Evolutionary conservation across 805 yeast genomes (phyloP).

Genomic region (Candida piceae): DNA sequence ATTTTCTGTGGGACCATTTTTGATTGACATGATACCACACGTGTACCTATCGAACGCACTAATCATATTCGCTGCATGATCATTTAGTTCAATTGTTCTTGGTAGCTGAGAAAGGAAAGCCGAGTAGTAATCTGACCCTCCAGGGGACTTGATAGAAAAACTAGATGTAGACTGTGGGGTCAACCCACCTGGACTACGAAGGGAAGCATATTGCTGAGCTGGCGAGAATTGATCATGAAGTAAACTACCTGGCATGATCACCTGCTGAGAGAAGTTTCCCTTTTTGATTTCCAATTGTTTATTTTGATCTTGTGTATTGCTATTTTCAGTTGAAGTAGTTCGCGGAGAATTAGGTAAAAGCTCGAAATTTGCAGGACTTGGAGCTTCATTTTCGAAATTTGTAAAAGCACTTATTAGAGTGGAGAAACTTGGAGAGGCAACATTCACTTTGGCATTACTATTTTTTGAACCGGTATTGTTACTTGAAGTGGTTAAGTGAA

Average conservation of each 20-base stretch:
- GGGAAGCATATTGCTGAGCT: neutral
- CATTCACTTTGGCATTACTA: too few species aligned
- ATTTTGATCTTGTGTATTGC: neutral
- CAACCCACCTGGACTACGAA: neutral
- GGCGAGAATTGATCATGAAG: slow-evolving; percentile 9
- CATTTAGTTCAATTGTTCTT: slow-evolving; percentile 22
- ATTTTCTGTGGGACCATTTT: slow-evolving; percentile 58
- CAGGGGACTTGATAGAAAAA: neutral
- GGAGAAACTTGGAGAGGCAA: slow-evolving; percentile 24
- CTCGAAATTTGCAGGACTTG: slow-evolving; percentile 24
- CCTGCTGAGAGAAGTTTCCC: neutral
- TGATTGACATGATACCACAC: slow-evolving; percentile 55
- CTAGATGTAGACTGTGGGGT: neutral
- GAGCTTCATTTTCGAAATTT: slow-evolving; percentile 21
- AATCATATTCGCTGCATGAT: slow-evolving; percentile 26
- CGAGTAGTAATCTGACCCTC: neutral
- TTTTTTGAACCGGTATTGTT: too few species aligned
- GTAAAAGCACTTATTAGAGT: slow-evolving; percentile 25
- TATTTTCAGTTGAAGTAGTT: neutral
- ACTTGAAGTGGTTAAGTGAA: slow-evolving; percentile 1
- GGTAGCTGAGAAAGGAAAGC: slow-evolving; percentile 13
- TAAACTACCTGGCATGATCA: slow-evolving; percentile 11
- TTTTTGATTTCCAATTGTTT: neutral
- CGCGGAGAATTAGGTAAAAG: slow-evolving; percentile 9
- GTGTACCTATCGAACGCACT: slow-evolving; percentile 41